Percentiles rank a stretch among this genome's conserved stretches.
These are phyloP conservation scores for Cichorium intybus DNA, from an alignment of 140 eudicot species.

Conservation along the genomic window DNA sequence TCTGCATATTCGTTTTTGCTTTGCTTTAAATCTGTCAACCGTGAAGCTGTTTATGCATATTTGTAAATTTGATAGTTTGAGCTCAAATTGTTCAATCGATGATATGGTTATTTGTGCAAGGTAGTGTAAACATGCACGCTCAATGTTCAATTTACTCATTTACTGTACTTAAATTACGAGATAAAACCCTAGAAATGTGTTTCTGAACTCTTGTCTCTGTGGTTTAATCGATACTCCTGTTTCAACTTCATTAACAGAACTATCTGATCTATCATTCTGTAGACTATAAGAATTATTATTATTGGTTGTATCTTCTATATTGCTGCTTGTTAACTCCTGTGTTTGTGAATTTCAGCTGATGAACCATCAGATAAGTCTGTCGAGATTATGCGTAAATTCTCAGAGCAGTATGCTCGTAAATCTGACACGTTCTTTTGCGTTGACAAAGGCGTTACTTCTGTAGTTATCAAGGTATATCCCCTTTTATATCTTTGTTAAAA, in stretches of 20 bases:
- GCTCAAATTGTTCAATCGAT: not conserved
- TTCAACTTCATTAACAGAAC: no score
- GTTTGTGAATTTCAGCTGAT: conserved; percentile 40
- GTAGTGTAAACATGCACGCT: no score
- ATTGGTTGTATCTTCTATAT: not conserved
- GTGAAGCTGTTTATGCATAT: no score
- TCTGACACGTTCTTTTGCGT: conserved; percentile 76
- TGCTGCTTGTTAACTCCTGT: not conserved
- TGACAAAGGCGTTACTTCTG: conserved; percentile 85
- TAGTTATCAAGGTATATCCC: conserved; percentile 74
- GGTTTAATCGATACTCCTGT: not conserved
- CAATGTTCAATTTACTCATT: not conserved
- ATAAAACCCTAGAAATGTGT: not conserved
- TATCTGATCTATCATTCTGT: no score
- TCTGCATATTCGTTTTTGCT: not conserved
- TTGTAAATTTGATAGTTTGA: no score
- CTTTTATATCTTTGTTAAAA: not conserved
- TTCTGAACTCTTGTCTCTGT: not conserved
- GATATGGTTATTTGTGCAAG: no score
- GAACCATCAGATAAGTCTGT: conserved; percentile 82
- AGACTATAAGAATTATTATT: no score
- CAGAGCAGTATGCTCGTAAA: conserved; percentile 88
- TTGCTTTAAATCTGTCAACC: not conserved
- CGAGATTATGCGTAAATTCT: conserved; percentile 85
- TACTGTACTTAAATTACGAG: not conserved